phyloP scores from a whole-genome alignment of 164 flowering plant genomes.

The Stephania cephalantha region DNA sequence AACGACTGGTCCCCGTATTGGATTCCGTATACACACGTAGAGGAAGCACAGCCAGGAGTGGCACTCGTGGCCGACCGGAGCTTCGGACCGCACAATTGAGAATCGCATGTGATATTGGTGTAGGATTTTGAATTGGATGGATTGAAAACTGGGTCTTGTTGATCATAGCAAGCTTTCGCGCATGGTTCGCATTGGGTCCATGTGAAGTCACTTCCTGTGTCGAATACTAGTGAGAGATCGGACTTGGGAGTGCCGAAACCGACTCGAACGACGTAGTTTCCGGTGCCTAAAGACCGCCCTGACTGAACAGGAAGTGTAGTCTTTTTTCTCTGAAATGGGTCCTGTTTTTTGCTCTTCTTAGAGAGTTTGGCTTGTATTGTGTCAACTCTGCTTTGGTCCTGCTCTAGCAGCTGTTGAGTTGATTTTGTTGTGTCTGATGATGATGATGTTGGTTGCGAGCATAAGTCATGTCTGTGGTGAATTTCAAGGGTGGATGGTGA shows the following conservation, averaged over 20 bases:
- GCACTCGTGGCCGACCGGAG: conserved; percentile 20
- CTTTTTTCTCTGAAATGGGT: neutral
- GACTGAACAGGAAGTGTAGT: conserved; percentile 35
- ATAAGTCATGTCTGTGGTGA: conserved; percentile 52
- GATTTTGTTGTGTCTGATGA: neutral
- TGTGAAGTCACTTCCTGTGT: conserved; percentile 60
- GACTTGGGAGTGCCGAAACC: conserved; percentile 63
- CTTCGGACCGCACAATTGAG: neutral
- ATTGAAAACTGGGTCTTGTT: conserved; percentile 27
- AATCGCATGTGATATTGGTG: conserved; percentile 20
- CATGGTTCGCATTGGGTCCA: conserved; percentile 69
- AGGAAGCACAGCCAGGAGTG: conserved; percentile 20
- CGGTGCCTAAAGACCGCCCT: conserved; percentile 39
- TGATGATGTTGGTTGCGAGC: conserved; percentile 17
- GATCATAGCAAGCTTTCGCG: conserved; percentile 20
- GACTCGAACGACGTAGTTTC: conserved; percentile 49
- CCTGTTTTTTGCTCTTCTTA: neutral
- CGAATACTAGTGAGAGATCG: conserved; percentile 42
- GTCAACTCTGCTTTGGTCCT: conserved; percentile 48
- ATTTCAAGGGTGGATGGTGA: conserved; percentile 15
- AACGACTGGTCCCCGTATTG: conserved; percentile 34
- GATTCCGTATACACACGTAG: conserved; percentile 33
- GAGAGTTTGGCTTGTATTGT: conserved; percentile 31
- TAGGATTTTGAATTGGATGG: conserved; percentile 31
- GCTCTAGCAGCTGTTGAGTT: conserved; percentile 20